These are phyloP conservation scores for Rhizopogon roseolus DNA, from an alignment of 768 basidiomycete species.

Conservation along the genomic window DNA sequence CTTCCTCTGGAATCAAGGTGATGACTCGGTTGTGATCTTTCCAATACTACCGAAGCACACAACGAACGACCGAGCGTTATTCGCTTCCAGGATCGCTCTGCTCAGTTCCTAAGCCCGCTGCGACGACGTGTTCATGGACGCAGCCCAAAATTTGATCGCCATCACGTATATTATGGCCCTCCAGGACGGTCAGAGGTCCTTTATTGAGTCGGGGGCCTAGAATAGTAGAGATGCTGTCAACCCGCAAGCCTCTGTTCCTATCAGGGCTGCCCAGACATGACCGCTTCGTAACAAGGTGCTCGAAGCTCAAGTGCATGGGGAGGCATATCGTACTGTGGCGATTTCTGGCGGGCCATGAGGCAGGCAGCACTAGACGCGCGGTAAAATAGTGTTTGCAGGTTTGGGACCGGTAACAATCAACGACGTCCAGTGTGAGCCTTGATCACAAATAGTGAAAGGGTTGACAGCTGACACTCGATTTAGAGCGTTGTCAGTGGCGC, in stretches of 20 bases:
- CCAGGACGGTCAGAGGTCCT: neutral
- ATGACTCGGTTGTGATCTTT: neutral
- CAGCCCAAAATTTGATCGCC: neutral
- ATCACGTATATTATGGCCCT: neutral
- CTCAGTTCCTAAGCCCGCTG: neutral
- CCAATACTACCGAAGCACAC: neutral
- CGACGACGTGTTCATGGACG: neutral
- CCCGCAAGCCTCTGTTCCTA: neutral
- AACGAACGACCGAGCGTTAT: neutral
- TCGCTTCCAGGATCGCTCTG: neutral
- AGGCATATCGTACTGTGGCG: neutral
- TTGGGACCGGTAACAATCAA: constrained; percentile 2
- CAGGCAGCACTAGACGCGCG: neutral
- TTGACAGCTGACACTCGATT: neutral
- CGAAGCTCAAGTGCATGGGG: neutral
- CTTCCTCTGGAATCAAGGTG: neutral
- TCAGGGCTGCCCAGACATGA: neutral
- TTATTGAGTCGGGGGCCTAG: neutral
- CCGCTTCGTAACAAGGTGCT: no score
- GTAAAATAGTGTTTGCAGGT: constrained; percentile 1
- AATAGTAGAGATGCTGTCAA: neutral
- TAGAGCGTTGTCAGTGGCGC: neutral
- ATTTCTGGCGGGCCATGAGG: neutral
- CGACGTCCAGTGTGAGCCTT: neutral
- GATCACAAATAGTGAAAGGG: neutral